Evolutionary conservation across 768 basidiomycete species (phyloP).

Genomic region (Russula griseocarnosa): DNA sequence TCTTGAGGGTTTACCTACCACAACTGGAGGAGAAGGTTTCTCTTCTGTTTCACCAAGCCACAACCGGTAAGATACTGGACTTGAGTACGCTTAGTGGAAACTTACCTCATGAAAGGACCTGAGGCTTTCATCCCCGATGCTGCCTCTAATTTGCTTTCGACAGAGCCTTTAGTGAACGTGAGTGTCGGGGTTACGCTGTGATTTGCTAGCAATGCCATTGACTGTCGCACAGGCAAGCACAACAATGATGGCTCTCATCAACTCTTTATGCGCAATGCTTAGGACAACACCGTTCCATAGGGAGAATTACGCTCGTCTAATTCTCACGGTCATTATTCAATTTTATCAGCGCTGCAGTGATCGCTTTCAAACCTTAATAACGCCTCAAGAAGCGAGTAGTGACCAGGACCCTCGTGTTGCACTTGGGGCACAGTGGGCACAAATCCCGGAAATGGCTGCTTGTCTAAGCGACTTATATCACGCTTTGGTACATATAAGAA

Average conservation of each 20-base stretch:
- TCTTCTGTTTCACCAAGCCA: slow-evolving; percentile 77
- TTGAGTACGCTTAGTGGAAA: slow-evolving; percentile 7
- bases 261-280: slow-evolving; percentile 89
- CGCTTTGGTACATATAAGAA: slow-evolving; percentile 43
- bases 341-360: slow-evolving; percentile 94
- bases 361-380: slow-evolving; percentile 72
- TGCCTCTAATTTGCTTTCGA: slow-evolving; percentile 56
- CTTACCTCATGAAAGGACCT: slow-evolving; percentile 46
- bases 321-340: slow-evolving; percentile 90
- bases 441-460: slow-evolving; percentile 69
- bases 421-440: slow-evolving; percentile 80
- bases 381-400: slow-evolving; percentile 37
- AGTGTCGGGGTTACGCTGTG: slow-evolving; percentile 11
- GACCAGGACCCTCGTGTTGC: slow-evolving; percentile 47
- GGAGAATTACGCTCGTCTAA: slow-evolving; percentile 91
- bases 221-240: slow-evolving; percentile 60
- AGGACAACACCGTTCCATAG: slow-evolving; percentile 89
- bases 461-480: slow-evolving; percentile 65
- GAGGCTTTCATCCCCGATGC: slow-evolving; percentile 88
- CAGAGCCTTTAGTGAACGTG: slow-evolving; percentile 78
- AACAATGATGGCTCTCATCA: slow-evolving; percentile 83
- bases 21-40: slow-evolving; percentile 94
- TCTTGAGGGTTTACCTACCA: slow-evolving; percentile 86
- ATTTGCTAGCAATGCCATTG: neutral
- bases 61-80: slow-evolving; percentile 51